Evolutionary conservation across 2,329 filamentous ascomycete species (phyloP).

Genomic region (Pseudopithomyces maydicus): DNA sequence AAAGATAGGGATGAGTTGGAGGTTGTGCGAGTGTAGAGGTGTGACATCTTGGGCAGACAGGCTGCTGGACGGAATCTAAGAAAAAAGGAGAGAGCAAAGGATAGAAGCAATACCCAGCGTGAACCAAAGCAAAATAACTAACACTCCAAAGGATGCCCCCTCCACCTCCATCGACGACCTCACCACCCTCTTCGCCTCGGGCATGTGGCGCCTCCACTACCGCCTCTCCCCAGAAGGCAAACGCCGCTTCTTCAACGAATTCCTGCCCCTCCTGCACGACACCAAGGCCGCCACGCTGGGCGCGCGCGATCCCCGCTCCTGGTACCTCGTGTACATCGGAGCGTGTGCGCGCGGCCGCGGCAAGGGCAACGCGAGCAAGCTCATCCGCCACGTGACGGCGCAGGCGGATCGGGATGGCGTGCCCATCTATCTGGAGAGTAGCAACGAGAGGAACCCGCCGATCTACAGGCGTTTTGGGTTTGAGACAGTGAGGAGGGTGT

Average conservation of each 20-base stretch:
- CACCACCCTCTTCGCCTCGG: conserved; percentile 72
- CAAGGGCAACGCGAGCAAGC: conserved; percentile 72
- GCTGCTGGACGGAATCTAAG: no score
- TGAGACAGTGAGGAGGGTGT: conserved; percentile 65
- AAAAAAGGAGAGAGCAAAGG: no score
- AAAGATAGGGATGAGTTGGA: no score
- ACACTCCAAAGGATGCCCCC: conserved; percentile 66
- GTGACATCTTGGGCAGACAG: no score
- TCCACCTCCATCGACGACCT: conserved; percentile 75
- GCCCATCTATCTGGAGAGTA: conserved; percentile 80
- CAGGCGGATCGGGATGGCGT: conserved; percentile 70
- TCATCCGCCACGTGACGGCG: conserved; percentile 71
- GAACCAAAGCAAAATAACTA: no score
- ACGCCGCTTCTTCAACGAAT: conserved; percentile 76
- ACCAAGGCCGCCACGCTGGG: conserved; percentile 74
- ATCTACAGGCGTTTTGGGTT: conserved; percentile 82
- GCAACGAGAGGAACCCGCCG: conserved; percentile 67
- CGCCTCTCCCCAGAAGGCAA: conserved; percentile 74
- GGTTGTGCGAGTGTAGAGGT: no score
- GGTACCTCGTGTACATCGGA: conserved; percentile 84
- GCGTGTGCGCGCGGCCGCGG: conserved; percentile 73
- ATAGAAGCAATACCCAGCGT: no score
- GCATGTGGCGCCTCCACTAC: conserved; percentile 78
- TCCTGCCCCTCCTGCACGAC: conserved; percentile 74
- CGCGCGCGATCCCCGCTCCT: conserved; percentile 68